Conservation (phyloP, 2,329 filamentous ascomycete species). For the Penicillium sp. region DNA sequence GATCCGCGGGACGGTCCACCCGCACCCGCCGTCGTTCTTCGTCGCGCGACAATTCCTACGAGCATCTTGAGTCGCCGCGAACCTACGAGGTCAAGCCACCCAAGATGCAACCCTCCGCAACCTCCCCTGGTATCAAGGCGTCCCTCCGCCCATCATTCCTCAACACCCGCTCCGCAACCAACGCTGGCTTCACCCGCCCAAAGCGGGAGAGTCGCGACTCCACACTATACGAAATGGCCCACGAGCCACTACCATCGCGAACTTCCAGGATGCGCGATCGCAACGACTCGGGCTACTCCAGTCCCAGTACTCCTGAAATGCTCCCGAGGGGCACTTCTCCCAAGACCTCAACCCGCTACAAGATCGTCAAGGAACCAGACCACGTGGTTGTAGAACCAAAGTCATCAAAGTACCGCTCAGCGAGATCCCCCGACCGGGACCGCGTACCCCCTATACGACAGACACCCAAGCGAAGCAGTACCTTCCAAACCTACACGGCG, state of each 20-base stretch:
- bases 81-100: conserved; percentile 31
- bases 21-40: conserved; percentile 29
- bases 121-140: conserved; percentile 35
- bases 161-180: conserved; percentile 35
- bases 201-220: conserved; percentile 27
- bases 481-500: conserved; percentile 27
- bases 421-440: conserved; percentile 31
- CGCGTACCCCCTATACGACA: conserved; percentile 20
- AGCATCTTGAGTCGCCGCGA: conserved; percentile 29
- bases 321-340: conserved; percentile 33
- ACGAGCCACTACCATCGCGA: conserved; percentile 30
- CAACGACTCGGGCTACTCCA: conserved; percentile 49
- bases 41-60: conserved; percentile 35
- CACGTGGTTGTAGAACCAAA: conserved; percentile 30
- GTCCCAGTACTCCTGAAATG: conserved; percentile 46
- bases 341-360: conserved; percentile 38
- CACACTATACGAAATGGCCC: conserved; percentile 30
- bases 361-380: conserved; percentile 31
- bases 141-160: conserved; percentile 33
- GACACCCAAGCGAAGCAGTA: conserved; percentile 32
- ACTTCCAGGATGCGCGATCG: conserved; percentile 41
- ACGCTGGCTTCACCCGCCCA: conserved; percentile 28
- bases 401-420: conserved; percentile 28
- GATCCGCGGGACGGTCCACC: conserved; percentile 32
- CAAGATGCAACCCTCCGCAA: conserved; percentile 38